Percentiles rank a stretch among this genome's conserved stretches.
Conservation (phyloP, 164 flowering plant genomes). For the Piper betle region DNA sequence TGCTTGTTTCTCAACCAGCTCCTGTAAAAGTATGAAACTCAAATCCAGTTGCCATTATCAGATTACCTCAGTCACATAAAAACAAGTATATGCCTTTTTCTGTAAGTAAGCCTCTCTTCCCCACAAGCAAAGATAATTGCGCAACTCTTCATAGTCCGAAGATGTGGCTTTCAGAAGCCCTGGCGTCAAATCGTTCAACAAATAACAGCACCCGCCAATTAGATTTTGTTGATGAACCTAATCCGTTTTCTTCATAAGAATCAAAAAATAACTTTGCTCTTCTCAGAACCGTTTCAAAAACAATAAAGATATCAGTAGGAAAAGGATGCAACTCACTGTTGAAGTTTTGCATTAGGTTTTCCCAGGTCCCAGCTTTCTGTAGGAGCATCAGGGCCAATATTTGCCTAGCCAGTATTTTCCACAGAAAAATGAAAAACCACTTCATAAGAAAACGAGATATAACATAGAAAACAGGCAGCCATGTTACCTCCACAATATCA, state of each 20-base stretch:
- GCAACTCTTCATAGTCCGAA: slow-evolving; percentile 61
- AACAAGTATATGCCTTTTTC: slow-evolving; percentile 54
- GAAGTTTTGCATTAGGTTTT: slow-evolving; percentile 78
- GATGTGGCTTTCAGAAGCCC: slow-evolving; percentile 50
- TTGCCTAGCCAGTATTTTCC: slow-evolving; percentile 41
- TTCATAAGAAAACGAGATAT: neutral
- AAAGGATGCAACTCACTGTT: slow-evolving; percentile 52
- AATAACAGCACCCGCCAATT: slow-evolving; percentile 69
- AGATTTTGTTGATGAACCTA: neutral
- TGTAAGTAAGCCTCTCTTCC: slow-evolving; percentile 90
- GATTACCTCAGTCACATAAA: neutral
- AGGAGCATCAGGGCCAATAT: slow-evolving; percentile 75
- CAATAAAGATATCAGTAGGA: neutral
- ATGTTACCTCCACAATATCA: slow-evolving; percentile 77
- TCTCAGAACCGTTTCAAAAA: neutral
- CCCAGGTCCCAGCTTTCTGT: slow-evolving; percentile 90
- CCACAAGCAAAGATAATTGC: slow-evolving; percentile 56
- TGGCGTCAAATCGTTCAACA: slow-evolving; percentile 77
- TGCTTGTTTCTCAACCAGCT: slow-evolving; percentile 76
- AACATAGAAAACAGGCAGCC: neutral
- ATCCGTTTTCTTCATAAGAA: slow-evolving; percentile 29
- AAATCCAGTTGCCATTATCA: slow-evolving; percentile 26
- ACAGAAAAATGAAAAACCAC: neutral
- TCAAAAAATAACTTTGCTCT: neutral
- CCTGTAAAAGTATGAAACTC: slow-evolving; percentile 24